phyloP scores from a whole-genome alignment of 2,329 filamentous ascomycete genomes.

The Trichoderma koningii region DNA sequence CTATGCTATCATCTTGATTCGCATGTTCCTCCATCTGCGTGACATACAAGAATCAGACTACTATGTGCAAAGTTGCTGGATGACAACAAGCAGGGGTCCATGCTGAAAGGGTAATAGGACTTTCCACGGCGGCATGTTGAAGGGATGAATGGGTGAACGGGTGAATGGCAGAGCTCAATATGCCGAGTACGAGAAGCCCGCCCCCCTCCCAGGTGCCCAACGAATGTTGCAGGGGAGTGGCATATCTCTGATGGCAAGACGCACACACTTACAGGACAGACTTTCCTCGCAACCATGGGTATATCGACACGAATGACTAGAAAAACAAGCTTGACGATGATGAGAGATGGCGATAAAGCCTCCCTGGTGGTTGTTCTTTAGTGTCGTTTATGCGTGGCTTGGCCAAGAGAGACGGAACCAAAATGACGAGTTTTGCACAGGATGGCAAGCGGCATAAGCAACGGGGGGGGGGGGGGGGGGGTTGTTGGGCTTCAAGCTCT shows the following conservation, averaged over 20 bases:
- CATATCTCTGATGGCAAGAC: background rate
- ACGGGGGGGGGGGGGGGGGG: too few relatives aligned
- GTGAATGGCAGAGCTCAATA: conserved; percentile 1
- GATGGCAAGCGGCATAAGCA: background rate
- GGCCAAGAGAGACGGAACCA: background rate
- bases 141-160: conserved; percentile 23
- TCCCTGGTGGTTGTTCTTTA: too few relatives aligned
- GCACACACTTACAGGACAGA: too few relatives aligned
- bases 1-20: background rate
- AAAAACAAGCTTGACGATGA: too few relatives aligned
- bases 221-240: background rate
- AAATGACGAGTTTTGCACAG: background rate
- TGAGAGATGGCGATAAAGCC: too few relatives aligned
- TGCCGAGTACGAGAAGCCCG: conserved; percentile 15
- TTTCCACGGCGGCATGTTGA: background rate
- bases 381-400: too few relatives aligned
- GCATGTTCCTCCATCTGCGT: background rate
- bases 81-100: background rate
- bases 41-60: too few relatives aligned
- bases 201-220: conserved; percentile 3
- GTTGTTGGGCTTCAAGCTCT: background rate
- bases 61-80: too few relatives aligned
- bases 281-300: too few relatives aligned
- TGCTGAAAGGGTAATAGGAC: background rate
- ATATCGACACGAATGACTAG: too few relatives aligned